phyloP scores from a whole-genome alignment of 169 alveolate species.

The Plasmodium blacklocki region DNA sequence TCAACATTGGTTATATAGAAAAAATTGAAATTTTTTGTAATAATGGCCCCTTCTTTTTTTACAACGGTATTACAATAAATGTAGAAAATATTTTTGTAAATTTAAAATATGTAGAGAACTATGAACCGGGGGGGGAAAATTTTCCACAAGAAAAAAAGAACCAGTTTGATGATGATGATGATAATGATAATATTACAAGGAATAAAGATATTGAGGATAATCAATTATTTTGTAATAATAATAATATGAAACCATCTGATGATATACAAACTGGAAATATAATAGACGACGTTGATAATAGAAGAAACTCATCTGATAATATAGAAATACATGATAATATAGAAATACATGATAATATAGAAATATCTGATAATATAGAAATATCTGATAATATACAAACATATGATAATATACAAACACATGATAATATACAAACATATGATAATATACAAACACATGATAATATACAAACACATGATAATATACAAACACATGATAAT shows the following conservation, averaged over 20 bases:
- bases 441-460: too few species aligned
- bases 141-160: not conserved
- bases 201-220: not conserved
- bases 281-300: not conserved
- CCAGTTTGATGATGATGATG: not conserved
- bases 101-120: not conserved
- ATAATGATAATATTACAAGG: not conserved
- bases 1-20: too few species aligned
- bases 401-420: too few species aligned
- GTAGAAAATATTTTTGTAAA: conserved; percentile 37
- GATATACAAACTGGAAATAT: too few species aligned
- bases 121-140: not conserved
- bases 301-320: not conserved
- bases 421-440: too few species aligned
- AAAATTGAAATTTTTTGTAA: too few species aligned
- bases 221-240: not conserved
- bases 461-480: too few species aligned
- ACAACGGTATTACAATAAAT: conserved; percentile 8
- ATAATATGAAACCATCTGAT: not conserved
- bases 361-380: too few species aligned
- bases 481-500: too few species aligned
- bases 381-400: too few species aligned
- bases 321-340: too few species aligned
- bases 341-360: too few species aligned
- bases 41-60: not conserved